A percentile compares a stretch with the other conserved stretches of the same genome.
Evolutionary conservation across 2,329 filamentous ascomycete genomes (phyloP).

Genomic region (Amphichorda felina): DNA sequence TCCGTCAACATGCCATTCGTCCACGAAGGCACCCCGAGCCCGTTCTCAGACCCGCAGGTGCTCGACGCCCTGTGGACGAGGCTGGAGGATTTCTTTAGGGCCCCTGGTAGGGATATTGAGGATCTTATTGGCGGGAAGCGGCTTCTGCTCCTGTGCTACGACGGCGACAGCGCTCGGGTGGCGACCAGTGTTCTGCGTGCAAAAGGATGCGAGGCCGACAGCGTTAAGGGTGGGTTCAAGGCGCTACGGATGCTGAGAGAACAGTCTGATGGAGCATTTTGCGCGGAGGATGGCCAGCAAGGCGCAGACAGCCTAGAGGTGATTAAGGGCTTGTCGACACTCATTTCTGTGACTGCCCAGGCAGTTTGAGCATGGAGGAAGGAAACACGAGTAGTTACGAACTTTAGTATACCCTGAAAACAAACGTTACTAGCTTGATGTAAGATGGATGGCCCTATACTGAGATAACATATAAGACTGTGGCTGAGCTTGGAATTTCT

Average conservation of each 20-base stretch:
- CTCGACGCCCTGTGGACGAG: slow-evolving; percentile 33
- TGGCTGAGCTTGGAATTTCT: too few relatives aligned
- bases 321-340: neutral
- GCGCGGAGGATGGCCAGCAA: neutral
- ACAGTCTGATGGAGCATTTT: neutral
- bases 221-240: slow-evolving; percentile 26
- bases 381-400: too few relatives aligned
- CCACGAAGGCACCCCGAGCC: slow-evolving; percentile 20
- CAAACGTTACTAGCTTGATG: too few relatives aligned
- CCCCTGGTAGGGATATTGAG: slow-evolving; percentile 6
- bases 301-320: neutral
- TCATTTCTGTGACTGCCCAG: neutral
- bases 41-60: slow-evolving; percentile 30
- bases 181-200: slow-evolving; percentile 40
- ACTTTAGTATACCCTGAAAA: too few relatives aligned
- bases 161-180: slow-evolving; percentile 40
- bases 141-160: slow-evolving; percentile 35
- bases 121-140: slow-evolving; percentile 16
- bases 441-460: too few relatives aligned
- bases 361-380: too few relatives aligned
- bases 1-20: slow-evolving; percentile 32
- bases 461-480: too few relatives aligned
- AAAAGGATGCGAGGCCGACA: slow-evolving; percentile 33
- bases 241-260: neutral
- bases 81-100: slow-evolving; percentile 29